phyloP scores from a whole-genome alignment of 768 basidiomycete species.

The Russula olivacea region DNA sequence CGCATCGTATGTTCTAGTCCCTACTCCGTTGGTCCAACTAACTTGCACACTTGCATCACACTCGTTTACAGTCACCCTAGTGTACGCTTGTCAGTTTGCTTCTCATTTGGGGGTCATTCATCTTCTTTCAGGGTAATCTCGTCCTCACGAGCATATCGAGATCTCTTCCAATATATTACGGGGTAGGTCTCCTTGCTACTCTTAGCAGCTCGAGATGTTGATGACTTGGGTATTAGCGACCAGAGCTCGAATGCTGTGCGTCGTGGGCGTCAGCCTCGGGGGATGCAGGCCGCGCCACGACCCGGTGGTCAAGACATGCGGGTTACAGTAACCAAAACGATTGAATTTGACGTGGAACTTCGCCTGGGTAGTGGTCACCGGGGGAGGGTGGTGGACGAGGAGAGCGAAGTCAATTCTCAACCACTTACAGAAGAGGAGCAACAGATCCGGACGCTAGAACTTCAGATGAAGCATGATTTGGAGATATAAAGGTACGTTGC shows the following conservation, averaged over 20 bases:
- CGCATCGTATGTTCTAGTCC: constrained; percentile 16
- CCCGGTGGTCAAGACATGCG: constrained; percentile 13
- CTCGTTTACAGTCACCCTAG: constrained; percentile 9
- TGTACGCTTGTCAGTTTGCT: constrained; percentile 5
- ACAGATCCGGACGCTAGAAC: constrained; percentile 17
- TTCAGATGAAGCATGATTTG: constrained; percentile 20
- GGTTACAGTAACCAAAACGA: constrained; percentile 19
- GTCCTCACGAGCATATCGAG: constrained; percentile 22
- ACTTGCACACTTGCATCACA: neutral
- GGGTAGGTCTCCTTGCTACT: neutral
- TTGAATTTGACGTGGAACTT: constrained; percentile 22
- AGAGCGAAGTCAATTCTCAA: neutral
- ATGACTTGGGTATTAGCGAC: constrained; percentile 4
- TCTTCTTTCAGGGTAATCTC: constrained; percentile 12
- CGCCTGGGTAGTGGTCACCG: neutral
- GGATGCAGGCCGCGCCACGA: constrained; percentile 1
- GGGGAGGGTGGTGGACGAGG: neutral
- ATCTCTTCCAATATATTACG: constrained; percentile 23
- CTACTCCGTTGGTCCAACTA: neutral
- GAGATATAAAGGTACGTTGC: constrained; percentile 12
- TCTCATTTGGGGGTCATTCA: neutral
- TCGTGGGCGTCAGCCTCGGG: constrained; percentile 7
- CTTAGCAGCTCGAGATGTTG: neutral
- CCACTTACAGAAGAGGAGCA: constrained; percentile 8
- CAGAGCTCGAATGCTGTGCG: neutral